These are phyloP conservation scores for Verbascum thapsus DNA, from an alignment of 257 asterid species.

Conservation along the genomic window DNA sequence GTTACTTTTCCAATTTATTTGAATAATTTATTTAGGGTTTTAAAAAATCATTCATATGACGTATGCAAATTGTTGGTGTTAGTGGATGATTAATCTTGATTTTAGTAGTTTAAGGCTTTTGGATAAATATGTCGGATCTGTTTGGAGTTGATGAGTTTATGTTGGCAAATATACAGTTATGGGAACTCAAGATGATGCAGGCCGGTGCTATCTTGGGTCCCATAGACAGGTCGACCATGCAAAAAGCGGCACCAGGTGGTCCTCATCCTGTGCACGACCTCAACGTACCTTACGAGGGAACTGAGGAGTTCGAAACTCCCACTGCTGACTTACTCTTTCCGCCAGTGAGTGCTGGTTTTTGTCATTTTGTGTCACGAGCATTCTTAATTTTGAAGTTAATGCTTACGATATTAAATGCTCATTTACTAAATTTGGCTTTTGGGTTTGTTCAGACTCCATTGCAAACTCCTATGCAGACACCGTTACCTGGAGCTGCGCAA, in stretches of 20 bases:
- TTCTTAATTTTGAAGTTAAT: slow-evolving; percentile 14
- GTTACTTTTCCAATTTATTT: no score
- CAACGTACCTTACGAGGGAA: slow-evolving; percentile 91
- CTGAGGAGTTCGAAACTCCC: slow-evolving; percentile 96
- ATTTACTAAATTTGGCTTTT: slow-evolving; percentile 14
- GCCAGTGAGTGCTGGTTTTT: slow-evolving; percentile 59
- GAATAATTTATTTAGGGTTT: slow-evolving; percentile 33
- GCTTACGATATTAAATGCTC: not conserved
- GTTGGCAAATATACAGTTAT: slow-evolving; percentile 49
- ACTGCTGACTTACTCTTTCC: slow-evolving; percentile 95
- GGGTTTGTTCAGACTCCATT: slow-evolving; percentile 58
- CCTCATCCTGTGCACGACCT: slow-evolving; percentile 84
- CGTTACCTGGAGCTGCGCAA: slow-evolving; percentile 72
- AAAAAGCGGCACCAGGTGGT: slow-evolving; percentile 57
- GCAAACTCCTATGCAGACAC: slow-evolving; percentile 84
- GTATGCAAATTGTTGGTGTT: slow-evolving; percentile 1
- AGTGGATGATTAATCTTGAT: slow-evolving; percentile 27
- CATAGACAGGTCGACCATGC: slow-evolving; percentile 68
- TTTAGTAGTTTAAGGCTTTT: slow-evolving; percentile 24
- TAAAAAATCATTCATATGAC: no score
- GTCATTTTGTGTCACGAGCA: not conserved
- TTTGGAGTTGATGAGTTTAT: slow-evolving; percentile 28
- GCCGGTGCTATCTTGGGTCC: slow-evolving; percentile 89
- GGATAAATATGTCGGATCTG: slow-evolving; percentile 29
- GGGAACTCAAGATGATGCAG: slow-evolving; percentile 94